Base-by-base conservation (phyloP, 1,284 basidiomycete species). In the Boletellus deceptivus region DNA sequence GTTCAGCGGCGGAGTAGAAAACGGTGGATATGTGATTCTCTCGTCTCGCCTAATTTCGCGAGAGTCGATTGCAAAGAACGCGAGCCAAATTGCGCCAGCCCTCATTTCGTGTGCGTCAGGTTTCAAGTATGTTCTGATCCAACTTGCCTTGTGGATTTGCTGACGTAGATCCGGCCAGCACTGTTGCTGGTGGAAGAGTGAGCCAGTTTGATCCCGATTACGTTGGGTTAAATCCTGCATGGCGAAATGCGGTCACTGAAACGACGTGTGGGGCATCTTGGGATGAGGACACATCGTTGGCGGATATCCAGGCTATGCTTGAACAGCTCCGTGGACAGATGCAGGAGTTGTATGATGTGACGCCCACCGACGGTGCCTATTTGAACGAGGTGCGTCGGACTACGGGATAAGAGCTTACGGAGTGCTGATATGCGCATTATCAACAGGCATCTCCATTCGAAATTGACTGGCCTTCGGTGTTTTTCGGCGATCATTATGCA, bases 401-500 rank as follows among this genome's bases (percentile, higher is more conserved):
- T 22, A 14, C 6, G 20, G 29, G 29, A 16, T 4, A 13, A 24
- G 45, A 3, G 2, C 29, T 10, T 29, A 16, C 4, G 33, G 33
- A n/a, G 33, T 34, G 14, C 13, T 34, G 33, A 34, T n/a, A 5
- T 13, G 14, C 14, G 14, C 6, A 20, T 18, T 6, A 7, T 20
- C 6, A 38, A 22, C 8, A 42, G 76, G 75, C 70, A 4, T 73
- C 72, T 1, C 55, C 70, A 16, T 73, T 71, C 36, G 63, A 79
- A 52, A 45, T 60, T 3, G 56, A 77, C 38, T 72, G 67, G 50
- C 62, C 71, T 55, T 53, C 64, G 5, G 64, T 71, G 0, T 78
- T 76, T 61, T 80, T 75, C 53, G 76, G 77, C 0, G 53, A 65
- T 6, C 73, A 79, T 54, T 76, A 77, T 45, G 24, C 57, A 3